These are phyloP conservation scores for Fraxinus anomala DNA, from an alignment of 257 asterid genomes.

Conservation along the genomic window DNA sequence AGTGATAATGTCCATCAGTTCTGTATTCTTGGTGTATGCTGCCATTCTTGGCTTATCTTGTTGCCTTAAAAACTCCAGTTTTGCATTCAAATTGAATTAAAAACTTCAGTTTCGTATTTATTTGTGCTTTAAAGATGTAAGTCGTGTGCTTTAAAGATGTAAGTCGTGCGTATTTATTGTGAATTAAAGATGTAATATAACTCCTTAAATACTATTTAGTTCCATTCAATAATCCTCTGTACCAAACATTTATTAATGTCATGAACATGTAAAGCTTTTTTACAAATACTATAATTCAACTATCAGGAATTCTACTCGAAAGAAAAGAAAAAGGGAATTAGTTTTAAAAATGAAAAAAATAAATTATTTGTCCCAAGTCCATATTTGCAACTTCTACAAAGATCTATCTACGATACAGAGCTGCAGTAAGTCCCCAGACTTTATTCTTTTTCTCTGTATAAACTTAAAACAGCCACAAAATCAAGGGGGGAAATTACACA, in stretches of 20 bases:
- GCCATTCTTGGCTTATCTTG: background rate
- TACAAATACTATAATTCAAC: too few relatives aligned
- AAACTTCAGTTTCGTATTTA: background rate
- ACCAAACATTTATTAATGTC: background rate
- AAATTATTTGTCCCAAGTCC: background rate
- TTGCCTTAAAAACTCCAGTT: background rate
- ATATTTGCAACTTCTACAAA: conserved; percentile 39
- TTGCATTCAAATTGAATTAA: background rate
- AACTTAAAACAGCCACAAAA: conserved; percentile 28
- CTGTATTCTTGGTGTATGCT: background rate
- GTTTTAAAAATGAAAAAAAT: background rate
- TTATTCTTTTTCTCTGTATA: background rate
- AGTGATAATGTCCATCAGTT: background rate
- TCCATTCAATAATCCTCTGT: background rate
- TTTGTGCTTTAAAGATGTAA: background rate
- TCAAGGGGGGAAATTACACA: conserved; percentile 19
- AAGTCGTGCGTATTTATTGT: background rate
- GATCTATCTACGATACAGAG: conserved; percentile 23
- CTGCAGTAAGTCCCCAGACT: conserved; percentile 26
- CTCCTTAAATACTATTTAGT: background rate
- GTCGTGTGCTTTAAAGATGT: background rate
- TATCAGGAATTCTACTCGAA: background rate
- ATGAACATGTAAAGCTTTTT: background rate
- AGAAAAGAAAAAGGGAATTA: conserved; percentile 1
- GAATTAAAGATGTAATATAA: background rate